Evolutionary conservation across 2,329 filamentous ascomycete genomes (phyloP).

Genomic region (Cladosporium sp.): DNA sequence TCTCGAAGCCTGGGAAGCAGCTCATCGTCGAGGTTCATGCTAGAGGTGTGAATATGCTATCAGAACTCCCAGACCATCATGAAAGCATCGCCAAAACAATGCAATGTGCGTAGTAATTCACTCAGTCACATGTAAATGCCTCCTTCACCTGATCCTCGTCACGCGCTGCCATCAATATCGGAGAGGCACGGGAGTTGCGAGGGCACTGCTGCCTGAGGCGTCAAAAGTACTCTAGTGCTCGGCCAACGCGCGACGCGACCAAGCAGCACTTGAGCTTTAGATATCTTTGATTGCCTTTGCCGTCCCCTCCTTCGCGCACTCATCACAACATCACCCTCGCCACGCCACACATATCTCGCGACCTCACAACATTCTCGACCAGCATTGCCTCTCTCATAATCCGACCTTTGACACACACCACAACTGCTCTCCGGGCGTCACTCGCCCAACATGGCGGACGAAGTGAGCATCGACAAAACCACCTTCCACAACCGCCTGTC

Average conservation of each 20-base stretch:
- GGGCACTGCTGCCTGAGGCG: not conserved
- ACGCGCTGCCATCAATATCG: not conserved
- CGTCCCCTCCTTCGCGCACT: not conserved
- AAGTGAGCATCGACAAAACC: slow-evolving; percentile 94
- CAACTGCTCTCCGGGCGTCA: slow-evolving; percentile 2
- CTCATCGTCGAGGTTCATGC: slow-evolving; percentile 21
- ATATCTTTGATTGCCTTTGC: not conserved
- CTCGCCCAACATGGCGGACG: slow-evolving; percentile 60
- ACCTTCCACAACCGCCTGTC: slow-evolving; percentile 91
- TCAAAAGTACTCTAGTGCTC: not conserved
- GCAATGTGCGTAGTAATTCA: not conserved
- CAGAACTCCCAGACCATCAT: slow-evolving; percentile 5
- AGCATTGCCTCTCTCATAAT: not conserved
- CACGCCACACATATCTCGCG: not conserved
- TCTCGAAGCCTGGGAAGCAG: slow-evolving; percentile 18
- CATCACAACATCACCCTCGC: not conserved
- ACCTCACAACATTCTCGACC: not conserved
- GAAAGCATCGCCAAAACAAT: not conserved
- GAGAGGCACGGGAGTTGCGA: not conserved
- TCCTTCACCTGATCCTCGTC: not conserved
- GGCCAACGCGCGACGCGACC: slow-evolving; percentile 9
- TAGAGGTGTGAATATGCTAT: slow-evolving; percentile 1
- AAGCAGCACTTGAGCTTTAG: slow-evolving; percentile 8
- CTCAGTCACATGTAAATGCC: not conserved
- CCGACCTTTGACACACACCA: slow-evolving; percentile 13